A percentile compares a stretch with the other conserved stretches of the same genome.
Evolutionary conservation across 1,139 yeast genomes (phyloP).

Genomic region (Blastobotrys arbuscula): DNA sequence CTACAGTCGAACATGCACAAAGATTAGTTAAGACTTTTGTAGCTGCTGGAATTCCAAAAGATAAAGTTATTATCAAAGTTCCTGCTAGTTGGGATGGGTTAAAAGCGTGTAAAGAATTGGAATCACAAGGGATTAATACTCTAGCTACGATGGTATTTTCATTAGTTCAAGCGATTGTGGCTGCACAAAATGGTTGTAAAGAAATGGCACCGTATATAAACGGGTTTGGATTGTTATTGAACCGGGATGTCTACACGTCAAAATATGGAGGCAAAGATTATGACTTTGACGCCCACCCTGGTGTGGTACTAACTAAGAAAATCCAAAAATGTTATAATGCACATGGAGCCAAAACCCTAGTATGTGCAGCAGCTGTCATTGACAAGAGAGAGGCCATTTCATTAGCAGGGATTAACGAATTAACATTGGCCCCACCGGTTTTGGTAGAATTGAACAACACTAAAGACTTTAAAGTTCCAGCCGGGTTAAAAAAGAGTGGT

Average conservation of each 20-base stretch:
- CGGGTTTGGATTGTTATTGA: slow-evolving; percentile 24
- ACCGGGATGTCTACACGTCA: slow-evolving; percentile 21
- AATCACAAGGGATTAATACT: slow-evolving; percentile 23
- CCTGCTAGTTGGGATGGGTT: slow-evolving; percentile 33
- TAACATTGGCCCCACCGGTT: slow-evolving; percentile 23
- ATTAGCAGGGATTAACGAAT: slow-evolving; percentile 33
- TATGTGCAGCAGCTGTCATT: slow-evolving; percentile 32
- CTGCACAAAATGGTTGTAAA: slow-evolving; percentile 25
- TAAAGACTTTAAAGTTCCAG: background rate
- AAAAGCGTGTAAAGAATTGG: slow-evolving; percentile 29
- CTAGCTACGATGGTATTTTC: slow-evolving; percentile 34
- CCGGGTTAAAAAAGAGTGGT: background rate
- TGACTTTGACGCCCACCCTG: slow-evolving; percentile 25
- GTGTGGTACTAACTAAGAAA: slow-evolving; percentile 23
- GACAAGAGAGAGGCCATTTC: slow-evolving; percentile 27
- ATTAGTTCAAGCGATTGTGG: slow-evolving; percentile 29
- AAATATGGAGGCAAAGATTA: slow-evolving; percentile 17
- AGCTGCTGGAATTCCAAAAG: slow-evolving; percentile 29
- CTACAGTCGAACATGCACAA: slow-evolving; percentile 25
- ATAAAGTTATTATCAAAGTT: slow-evolving; percentile 31
- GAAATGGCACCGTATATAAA: slow-evolving; percentile 34
- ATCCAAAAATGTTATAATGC: slow-evolving; percentile 34
- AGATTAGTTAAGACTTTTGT: slow-evolving; percentile 29
- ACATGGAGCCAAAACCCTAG: slow-evolving; percentile 27
- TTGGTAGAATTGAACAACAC: background rate